These are phyloP conservation scores for Fusarium multiceps DNA, from an alignment of 2,329 filamentous ascomycete genomes.

Conservation along the genomic window DNA sequence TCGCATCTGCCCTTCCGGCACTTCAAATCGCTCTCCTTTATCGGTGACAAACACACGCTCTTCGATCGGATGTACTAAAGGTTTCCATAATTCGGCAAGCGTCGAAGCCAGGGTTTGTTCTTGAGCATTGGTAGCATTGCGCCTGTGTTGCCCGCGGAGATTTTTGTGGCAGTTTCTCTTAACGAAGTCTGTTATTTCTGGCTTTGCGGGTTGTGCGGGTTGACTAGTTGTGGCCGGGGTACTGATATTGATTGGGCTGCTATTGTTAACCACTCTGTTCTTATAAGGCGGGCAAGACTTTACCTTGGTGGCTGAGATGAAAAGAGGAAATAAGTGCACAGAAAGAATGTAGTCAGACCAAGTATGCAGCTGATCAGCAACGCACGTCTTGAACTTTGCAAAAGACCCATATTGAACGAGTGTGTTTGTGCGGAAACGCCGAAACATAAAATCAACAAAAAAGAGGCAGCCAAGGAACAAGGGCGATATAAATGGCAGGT, in stretches of 20 bases:
- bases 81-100: constrained; percentile 18
- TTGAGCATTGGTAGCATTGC: background rate
- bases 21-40: constrained; percentile 15
- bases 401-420: background rate
- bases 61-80: constrained; percentile 5
- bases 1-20: background rate
- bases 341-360: background rate
- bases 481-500: background rate
- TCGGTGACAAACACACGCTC: constrained; percentile 16
- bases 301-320: background rate
- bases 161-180: background rate
- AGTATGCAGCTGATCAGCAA: background rate
- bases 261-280: background rate
- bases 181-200: background rate
- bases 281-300: too few species aligned
- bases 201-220: background rate
- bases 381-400: background rate
- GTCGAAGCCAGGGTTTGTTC: background rate
- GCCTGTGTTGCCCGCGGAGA: background rate
- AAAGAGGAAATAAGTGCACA: background rate
- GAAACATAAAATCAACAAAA: background rate
- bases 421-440: too few species aligned
- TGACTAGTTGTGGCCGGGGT: rapidly evolving
- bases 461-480: background rate
- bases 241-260: rapidly evolving